Evolutionary conservation across 805 yeast genomes (phyloP).

Genomic region (Cyberlindnera mississippiensis): DNA sequence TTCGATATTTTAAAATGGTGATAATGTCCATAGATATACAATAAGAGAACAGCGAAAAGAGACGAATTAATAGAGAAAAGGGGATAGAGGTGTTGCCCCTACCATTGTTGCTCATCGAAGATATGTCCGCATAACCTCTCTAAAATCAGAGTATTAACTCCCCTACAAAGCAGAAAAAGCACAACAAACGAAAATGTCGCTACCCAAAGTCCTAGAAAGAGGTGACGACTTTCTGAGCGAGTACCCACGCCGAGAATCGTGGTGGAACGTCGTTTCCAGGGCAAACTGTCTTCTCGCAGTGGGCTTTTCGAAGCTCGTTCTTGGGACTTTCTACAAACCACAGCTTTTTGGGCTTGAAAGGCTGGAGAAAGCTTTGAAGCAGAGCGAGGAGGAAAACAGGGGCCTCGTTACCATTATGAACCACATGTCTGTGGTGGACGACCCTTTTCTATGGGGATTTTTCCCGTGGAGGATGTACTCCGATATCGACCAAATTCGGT

Average conservation of each 20-base stretch:
- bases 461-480: slow-evolving; percentile 67
- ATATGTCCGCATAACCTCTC: no score
- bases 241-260: slow-evolving; percentile 52
- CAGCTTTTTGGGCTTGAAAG: slow-evolving; percentile 57
- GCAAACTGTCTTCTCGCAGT: slow-evolving; percentile 66
- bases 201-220: slow-evolving; percentile 59
- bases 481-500: slow-evolving; percentile 66
- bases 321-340: slow-evolving; percentile 62
- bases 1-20: no score
- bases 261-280: slow-evolving; percentile 70
- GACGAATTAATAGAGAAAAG: no score
- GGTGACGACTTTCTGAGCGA: slow-evolving; percentile 68
- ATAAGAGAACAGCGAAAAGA: no score
- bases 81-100: no score
- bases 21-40: no score
- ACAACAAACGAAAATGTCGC: slow-evolving; percentile 46
- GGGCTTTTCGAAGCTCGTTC: slow-evolving; percentile 55
- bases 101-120: no score
- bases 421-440: slow-evolving; percentile 89
- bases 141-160: no score
- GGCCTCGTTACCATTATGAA: slow-evolving; percentile 85
- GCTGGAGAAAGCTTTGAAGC: slow-evolving; percentile 59
- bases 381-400: slow-evolving; percentile 62
- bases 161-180: no score
- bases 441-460: slow-evolving; percentile 86